Evolutionary conservation across 108 stramenopile genomes (phyloP).

Genomic region (Epithemia pelagica): DNA sequence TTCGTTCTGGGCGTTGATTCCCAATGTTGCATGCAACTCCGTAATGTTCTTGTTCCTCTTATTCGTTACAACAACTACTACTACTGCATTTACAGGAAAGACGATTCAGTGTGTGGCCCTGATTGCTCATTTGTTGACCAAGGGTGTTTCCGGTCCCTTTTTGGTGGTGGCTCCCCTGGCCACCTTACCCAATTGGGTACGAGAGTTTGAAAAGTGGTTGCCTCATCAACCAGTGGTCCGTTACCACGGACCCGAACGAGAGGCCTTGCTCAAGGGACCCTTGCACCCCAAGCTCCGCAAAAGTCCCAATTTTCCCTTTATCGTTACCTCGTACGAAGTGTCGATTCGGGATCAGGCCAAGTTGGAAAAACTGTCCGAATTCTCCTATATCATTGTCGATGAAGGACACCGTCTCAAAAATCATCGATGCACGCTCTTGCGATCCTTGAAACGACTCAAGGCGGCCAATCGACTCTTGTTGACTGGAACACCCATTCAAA

Average conservation of each 20-base stretch:
- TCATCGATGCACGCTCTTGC: slow-evolving; percentile 86
- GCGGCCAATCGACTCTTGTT: slow-evolving; percentile 87
- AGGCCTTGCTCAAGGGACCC: slow-evolving; percentile 61
- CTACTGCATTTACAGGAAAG: too few relatives aligned
- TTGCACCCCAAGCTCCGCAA: slow-evolving; percentile 56
- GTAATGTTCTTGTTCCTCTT: too few relatives aligned
- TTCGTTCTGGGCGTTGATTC: too few relatives aligned
- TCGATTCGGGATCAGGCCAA: slow-evolving; percentile 78
- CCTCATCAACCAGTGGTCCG: slow-evolving; percentile 80
- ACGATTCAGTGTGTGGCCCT: slow-evolving; percentile 94
- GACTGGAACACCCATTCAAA: slow-evolving; percentile 98
- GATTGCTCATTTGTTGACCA: slow-evolving; percentile 87
- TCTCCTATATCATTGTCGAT: slow-evolving; percentile 93
- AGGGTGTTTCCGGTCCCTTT: slow-evolving; percentile 86
- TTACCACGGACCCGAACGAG: slow-evolving; percentile 93
- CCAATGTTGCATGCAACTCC: too few relatives aligned
- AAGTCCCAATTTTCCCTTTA: slow-evolving; percentile 74
- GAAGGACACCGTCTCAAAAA: slow-evolving; percentile 98
- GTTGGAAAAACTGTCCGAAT: slow-evolving; percentile 65
- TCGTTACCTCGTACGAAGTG: slow-evolving; percentile 95
- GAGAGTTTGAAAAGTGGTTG: slow-evolving; percentile 95
- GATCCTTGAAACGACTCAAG: slow-evolving; percentile 81
- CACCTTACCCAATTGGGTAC: slow-evolving; percentile 97
- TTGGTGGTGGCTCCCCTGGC: slow-evolving; percentile 95
- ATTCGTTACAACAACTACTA: too few relatives aligned